phyloP scores from a whole-genome alignment of 2,329 filamentous ascomycete species.

The Microcera coccophila region DNA sequence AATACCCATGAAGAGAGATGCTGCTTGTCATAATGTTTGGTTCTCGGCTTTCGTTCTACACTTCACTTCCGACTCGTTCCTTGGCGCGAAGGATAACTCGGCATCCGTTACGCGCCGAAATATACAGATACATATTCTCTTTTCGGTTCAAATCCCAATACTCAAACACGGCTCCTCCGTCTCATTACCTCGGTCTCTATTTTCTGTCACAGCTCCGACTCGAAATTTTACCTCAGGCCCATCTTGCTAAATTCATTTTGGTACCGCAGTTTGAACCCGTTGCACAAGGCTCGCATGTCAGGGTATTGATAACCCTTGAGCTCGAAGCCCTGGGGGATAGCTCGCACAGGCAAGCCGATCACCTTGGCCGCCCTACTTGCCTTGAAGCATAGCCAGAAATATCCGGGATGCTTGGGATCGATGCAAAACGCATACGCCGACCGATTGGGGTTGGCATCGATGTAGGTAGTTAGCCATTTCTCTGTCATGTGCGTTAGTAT shows the following conservation, averaged over 20 bases:
- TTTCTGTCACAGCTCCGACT: too few relatives aligned
- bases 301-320: slow-evolving; percentile 85
- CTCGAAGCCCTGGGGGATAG: slow-evolving; percentile 91
- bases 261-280: slow-evolving; percentile 88
- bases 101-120: slow-evolving; percentile 10
- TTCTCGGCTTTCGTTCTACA: too few relatives aligned
- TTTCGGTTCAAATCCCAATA: slow-evolving; percentile 7
- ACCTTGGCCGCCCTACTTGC: slow-evolving; percentile 71
- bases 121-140: slow-evolving; percentile 9
- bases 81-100: too few relatives aligned
- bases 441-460: slow-evolving; percentile 89
- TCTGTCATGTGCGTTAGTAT: slow-evolving; percentile 51
- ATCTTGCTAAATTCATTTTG: slow-evolving; percentile 63
- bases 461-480: slow-evolving; percentile 93
- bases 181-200: not conserved
- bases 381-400: slow-evolving; percentile 97
- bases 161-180: slow-evolving; percentile 8
- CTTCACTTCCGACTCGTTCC: too few relatives aligned
- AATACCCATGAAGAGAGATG: not conserved
- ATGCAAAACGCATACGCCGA: slow-evolving; percentile 96
- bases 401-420: slow-evolving; percentile 85
- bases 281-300: slow-evolving; percentile 91
- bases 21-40: too few relatives aligned
- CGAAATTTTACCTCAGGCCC: slow-evolving; percentile 31
- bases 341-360: slow-evolving; percentile 78